A percentile compares a stretch with the other conserved stretches of the same genome.
Evolutionary conservation across 495 filamentous ascomycete species (phyloP).

Genomic region (Bryoglossum gracile): DNA sequence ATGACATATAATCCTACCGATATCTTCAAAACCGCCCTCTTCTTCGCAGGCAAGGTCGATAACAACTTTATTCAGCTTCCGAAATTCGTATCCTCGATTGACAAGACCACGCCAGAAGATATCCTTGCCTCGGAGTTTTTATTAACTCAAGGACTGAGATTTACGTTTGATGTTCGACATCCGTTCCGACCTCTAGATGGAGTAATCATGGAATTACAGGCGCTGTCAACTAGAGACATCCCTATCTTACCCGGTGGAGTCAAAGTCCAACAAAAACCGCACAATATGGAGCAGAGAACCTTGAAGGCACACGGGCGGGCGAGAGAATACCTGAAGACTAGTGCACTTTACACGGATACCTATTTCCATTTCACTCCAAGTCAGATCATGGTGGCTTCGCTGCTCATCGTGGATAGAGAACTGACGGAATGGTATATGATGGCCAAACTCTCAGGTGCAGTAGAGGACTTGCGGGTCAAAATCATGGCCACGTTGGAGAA

Average conservation of each 20-base stretch:
- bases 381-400: constrained; percentile 82
- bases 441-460: constrained; percentile 50
- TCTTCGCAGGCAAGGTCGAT: constrained; percentile 89
- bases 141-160: constrained; percentile 85
- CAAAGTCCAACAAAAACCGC: neutral
- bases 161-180: constrained; percentile 87
- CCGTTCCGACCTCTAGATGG: constrained; percentile 84
- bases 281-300: constrained; percentile 42
- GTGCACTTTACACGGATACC: constrained; percentile 78
- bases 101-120: constrained; percentile 61
- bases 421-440: constrained; percentile 66
- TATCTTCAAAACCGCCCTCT: constrained; percentile 79
- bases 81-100: constrained; percentile 49
- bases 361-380: constrained; percentile 95
- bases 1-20: constrained; percentile 90
- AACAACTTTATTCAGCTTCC: constrained; percentile 66
- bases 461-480: constrained; percentile 31
- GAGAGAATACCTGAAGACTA: constrained; percentile 64
- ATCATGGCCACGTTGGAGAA: constrained; percentile 39
- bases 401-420: constrained; percentile 65
- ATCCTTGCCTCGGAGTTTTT: constrained; percentile 86
- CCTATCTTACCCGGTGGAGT: constrained; percentile 13
- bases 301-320: constrained; percentile 61
- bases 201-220: constrained; percentile 71
- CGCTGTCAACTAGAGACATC: constrained; percentile 46